A percentile compares a stretch with the other conserved stretches of the same genome.
Conservation (phyloP, 306 rosid genomes). For the Rubus parviflorus region DNA sequence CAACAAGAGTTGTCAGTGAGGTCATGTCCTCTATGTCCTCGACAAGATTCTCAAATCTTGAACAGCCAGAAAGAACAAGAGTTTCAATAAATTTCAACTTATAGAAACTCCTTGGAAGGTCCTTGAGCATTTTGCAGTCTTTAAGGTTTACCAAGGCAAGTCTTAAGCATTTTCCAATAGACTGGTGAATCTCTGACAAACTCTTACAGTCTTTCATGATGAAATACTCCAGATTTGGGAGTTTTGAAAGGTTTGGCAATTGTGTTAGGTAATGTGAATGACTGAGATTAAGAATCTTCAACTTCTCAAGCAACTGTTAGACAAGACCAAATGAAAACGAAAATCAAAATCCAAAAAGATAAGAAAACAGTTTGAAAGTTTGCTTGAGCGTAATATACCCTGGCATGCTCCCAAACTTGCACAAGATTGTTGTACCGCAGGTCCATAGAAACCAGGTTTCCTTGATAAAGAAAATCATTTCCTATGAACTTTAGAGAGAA, state of each 20-base stretch:
- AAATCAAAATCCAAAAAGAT: not conserved
- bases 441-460: too few species aligned
- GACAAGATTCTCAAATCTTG: constrained; percentile 26
- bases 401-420: not conserved
- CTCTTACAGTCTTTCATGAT: constrained; percentile 27
- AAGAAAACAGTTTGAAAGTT: too few species aligned
- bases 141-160: constrained; percentile 31
- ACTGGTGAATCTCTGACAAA: constrained; percentile 11
- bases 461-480: not conserved
- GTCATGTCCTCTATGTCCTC: constrained; percentile 39
- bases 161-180: constrained; percentile 20
- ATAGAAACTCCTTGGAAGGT: constrained; percentile 26
- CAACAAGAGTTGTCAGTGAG: constrained; percentile 41
- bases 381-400: not conserved
- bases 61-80: constrained; percentile 46
- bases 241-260: constrained; percentile 34
- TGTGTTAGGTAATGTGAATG: constrained; percentile 29
- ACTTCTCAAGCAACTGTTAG: constrained; percentile 22
- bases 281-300: constrained; percentile 41
- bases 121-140: constrained; percentile 22
- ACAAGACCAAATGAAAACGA: not conserved
- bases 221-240: constrained; percentile 41
- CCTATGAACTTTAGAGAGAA: not conserved
- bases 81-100: constrained; percentile 33
- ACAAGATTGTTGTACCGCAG: too few species aligned